A percentile compares a stretch with the other conserved stretches of the same genome.
phyloP scores from a whole-genome alignment of 768 basidiomycete species.

The Lentinula aciculospora region DNA sequence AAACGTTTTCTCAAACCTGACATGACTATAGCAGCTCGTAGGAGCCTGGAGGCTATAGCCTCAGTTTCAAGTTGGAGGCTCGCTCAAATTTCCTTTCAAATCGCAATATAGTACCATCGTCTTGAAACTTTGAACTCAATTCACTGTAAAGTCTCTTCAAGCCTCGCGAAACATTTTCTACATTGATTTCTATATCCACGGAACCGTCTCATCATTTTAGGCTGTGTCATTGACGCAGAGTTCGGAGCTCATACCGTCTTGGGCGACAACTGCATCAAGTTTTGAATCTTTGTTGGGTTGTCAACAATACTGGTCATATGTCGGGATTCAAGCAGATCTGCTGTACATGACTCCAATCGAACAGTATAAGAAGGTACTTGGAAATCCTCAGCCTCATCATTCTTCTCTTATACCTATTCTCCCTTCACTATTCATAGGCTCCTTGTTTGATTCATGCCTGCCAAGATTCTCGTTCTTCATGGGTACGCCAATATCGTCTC shows the following conservation, averaged over 20 bases:
- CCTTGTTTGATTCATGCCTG: background rate
- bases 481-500: background rate
- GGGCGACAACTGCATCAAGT: background rate
- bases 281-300: slow-evolving; percentile 1
- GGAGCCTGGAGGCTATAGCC: background rate
- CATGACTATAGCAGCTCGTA: background rate
- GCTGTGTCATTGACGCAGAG: slow-evolving; percentile 2
- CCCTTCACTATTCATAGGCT: background rate
- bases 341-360: slow-evolving; percentile 3
- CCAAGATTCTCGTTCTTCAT: slow-evolving; percentile 2
- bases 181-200: background rate
- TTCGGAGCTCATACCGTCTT: background rate
- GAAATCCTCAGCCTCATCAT: background rate
- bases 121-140: background rate
- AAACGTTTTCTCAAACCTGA: background rate
- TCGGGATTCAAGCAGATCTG: background rate
- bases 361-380: background rate
- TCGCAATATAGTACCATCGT: background rate
- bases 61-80: background rate
- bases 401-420: background rate
- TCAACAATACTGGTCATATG: background rate
- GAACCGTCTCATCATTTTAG: background rate
- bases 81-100: background rate
- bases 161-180: background rate
- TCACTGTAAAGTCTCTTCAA: background rate